Evolutionary conservation across 2,329 filamentous ascomycete species (phyloP).

Genomic region (Fusarium nurragi): DNA sequence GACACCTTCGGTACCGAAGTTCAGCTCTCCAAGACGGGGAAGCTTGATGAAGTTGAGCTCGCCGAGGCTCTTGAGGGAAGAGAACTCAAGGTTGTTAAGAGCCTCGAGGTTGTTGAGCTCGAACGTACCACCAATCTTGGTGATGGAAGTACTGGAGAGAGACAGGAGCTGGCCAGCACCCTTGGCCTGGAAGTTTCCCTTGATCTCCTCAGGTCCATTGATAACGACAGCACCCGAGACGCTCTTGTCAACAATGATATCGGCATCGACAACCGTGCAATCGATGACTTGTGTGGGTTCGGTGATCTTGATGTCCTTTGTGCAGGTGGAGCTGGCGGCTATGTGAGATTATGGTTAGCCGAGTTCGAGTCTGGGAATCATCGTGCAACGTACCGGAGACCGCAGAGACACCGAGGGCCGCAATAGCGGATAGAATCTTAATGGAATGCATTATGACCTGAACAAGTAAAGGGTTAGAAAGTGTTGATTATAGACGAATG

Average conservation of each 20-base stretch:
- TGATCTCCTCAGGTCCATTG: constrained; percentile 65
- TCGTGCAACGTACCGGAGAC: constrained; percentile 53
- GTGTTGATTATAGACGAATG: not conserved
- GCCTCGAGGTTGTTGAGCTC: constrained; percentile 72
- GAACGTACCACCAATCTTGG: constrained; percentile 75
- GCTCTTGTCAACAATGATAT: constrained; percentile 69
- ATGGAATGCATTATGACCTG: constrained; percentile 59
- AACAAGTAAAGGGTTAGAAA: constrained; percentile 28
- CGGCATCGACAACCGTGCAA: constrained; percentile 76
- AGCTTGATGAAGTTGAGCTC: constrained; percentile 78
- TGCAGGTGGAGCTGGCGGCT: constrained; percentile 51
- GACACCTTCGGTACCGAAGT: constrained; percentile 65
- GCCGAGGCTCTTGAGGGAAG: constrained; percentile 70
- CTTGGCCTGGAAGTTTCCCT: constrained; percentile 69
- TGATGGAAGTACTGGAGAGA: constrained; percentile 69
- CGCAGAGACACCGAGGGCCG: constrained; percentile 54
- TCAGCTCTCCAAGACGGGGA: constrained; percentile 62
- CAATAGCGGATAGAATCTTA: constrained; percentile 56
- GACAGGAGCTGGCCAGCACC: constrained; percentile 67
- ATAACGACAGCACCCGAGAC: constrained; percentile 69
- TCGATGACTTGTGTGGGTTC: constrained; percentile 69
- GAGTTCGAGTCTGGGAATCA: not conserved
- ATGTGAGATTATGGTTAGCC: constrained; percentile 31
- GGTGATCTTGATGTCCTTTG: constrained; percentile 68
- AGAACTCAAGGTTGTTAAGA: constrained; percentile 74